phyloP scores from a whole-genome alignment of 108 stramenopile species.

The Asterionellopsis glacialis region DNA sequence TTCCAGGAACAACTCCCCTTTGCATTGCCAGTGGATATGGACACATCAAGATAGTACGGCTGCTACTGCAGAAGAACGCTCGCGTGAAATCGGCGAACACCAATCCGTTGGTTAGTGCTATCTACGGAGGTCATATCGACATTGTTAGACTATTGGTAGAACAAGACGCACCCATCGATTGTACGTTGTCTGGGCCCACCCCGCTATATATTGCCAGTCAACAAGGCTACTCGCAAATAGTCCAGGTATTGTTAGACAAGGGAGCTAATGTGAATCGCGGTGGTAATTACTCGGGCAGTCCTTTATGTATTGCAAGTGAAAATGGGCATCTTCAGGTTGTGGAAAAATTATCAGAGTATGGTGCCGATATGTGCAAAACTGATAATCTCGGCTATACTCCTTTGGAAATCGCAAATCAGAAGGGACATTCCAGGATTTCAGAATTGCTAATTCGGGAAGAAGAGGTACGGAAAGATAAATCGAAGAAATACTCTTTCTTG shows the following conservation, averaged over 20 bases:
- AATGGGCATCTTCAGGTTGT: conserved; percentile 12
- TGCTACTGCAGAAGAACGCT: no score
- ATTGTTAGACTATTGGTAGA: conserved; percentile 8
- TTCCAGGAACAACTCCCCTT: no score
- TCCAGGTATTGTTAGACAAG: conserved; percentile 1
- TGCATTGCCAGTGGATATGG: no score
- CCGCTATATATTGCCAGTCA: conserved; percentile 8
- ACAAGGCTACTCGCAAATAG: neutral
- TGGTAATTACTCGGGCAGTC: neutral
- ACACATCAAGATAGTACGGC: no score
- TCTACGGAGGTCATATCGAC: conserved; percentile 9
- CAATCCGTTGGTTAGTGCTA: no score
- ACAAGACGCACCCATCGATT: conserved; percentile 9
- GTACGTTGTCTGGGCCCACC: conserved; percentile 1
- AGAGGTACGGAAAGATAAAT: no score
- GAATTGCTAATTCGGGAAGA: no score
- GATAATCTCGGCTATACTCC: conserved; percentile 13
- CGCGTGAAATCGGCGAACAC: no score
- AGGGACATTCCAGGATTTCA: no score
- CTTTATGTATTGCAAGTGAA: conserved; percentile 12
- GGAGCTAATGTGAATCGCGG: neutral
- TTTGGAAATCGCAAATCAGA: conserved; percentile 13
- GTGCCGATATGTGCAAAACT: conserved; percentile 18
- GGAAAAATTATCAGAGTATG: conserved; percentile 16
- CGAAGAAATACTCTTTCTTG: no score